Base-by-base conservation (phyloP, 306 rosid genomes). In the Quercus agrifolia region DNA sequence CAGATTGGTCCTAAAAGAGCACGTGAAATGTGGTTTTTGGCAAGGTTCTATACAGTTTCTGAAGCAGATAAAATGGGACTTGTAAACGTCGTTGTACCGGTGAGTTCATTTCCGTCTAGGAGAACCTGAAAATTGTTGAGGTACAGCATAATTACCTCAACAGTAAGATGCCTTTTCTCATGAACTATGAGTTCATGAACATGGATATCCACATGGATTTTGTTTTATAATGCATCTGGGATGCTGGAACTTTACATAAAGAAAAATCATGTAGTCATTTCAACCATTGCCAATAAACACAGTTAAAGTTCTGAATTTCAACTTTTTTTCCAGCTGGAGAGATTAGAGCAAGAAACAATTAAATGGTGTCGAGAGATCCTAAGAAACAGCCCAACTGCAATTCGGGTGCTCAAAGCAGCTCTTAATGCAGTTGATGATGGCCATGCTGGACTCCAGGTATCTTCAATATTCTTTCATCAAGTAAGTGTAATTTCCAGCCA, bases 21-120 rank as follows among this genome's bases (percentile, higher is more conserved):
- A 27, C 91, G 97, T 2, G 98, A 95, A 87, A 90, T 95, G 94
- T 95, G 99, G 98, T 92, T 95, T 68, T 89, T 95, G 56, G 73
- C 97, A 57, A 85, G 99, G 80, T 91, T 95, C 74, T 95, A 95
- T 81, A 79, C 90, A 6, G 99, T 97, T 66, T 77, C 56, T 52
- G 99, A 95, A 81, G 99, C 98, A 56, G 99, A 92, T 74, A 92
- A 91, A 86, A 92, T 95, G 97, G 99, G 98, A 38, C 99, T 95
- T 56, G 86, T 95, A 82, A 95, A 95, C 66, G 87, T 92, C 58
- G 90, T 92, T 78, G 97, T 95, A 35, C 92, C 92, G 0, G 98
- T 91, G 73, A 83, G 98, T 87, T 70, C 41, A 19, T 80, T 72
- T 56, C 59, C 30, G 17, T 64, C 20, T 17, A 55, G n/a, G 73